Evolutionary conservation across 768 basidiomycete genomes (phyloP).

Genomic region (Multifurca ochricompacta): DNA sequence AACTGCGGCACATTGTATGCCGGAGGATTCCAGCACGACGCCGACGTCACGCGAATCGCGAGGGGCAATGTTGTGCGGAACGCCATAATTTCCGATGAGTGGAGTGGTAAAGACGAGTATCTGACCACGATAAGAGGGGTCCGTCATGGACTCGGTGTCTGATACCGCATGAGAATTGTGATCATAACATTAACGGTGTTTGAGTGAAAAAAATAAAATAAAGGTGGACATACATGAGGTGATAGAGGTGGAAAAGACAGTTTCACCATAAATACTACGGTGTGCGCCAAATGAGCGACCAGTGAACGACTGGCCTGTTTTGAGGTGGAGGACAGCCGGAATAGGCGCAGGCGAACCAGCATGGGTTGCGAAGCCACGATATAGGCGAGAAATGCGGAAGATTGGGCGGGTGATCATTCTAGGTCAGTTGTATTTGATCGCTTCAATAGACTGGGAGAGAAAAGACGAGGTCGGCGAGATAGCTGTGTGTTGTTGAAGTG

Average conservation of each 20-base stretch:
- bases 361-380: constrained; percentile 63
- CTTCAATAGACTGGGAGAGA: constrained; percentile 47
- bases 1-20: constrained; percentile 86
- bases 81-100: constrained; percentile 97
- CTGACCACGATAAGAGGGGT: constrained; percentile 96
- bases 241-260: constrained; percentile 97
- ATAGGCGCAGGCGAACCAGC: constrained; percentile 34
- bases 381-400: constrained; percentile 40
- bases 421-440: constrained; percentile 22
- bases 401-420: constrained; percentile 53
- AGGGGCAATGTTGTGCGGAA: constrained; percentile 73
- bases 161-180: constrained; percentile 11
- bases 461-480: constrained; percentile 87
- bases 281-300: constrained; percentile 88
- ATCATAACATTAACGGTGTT: no score
- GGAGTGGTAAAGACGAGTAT: constrained; percentile 98
- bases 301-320: constrained; percentile 86
- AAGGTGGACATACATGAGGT: constrained; percentile 60
- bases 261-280: constrained; percentile 87
- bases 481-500: constrained; percentile 42
- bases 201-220: constrained; percentile 6
- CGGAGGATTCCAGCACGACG: constrained; percentile 79
- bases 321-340: constrained; percentile 86
- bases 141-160: constrained; percentile 99
- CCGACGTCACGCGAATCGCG: constrained; percentile 72